Percentiles rank a stretch among this genome's conserved stretches.
Evolutionary conservation across 2,329 filamentous ascomycete species (phyloP).

Genomic region (Calonectria naviculata): DNA sequence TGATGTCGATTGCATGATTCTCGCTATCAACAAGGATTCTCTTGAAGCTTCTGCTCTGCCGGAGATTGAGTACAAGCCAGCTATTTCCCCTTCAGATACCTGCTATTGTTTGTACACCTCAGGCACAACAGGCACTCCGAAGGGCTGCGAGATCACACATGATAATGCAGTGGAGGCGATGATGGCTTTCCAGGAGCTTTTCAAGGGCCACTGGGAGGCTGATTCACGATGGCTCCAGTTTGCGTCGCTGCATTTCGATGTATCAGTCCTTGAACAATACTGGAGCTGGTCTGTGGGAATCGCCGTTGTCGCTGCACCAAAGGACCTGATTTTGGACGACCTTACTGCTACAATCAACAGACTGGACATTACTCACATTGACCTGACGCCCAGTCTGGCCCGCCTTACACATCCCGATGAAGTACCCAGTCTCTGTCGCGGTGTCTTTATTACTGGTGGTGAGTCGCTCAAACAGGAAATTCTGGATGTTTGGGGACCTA

Average conservation of each 20-base stretch:
- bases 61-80: conserved; percentile 26
- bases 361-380: conserved; percentile 87
- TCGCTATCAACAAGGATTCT: conserved; percentile 45
- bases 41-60: conserved; percentile 38
- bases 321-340: conserved; percentile 88
- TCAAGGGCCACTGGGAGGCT: conserved; percentile 77
- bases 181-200: conserved; percentile 85
- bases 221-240: conserved; percentile 90
- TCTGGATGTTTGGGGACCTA: conserved; percentile 84
- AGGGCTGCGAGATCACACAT: conserved; percentile 90
- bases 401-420: conserved; percentile 82
- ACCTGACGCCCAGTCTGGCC: conserved; percentile 89
- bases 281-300: conserved; percentile 96
- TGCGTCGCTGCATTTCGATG: conserved; percentile 94
- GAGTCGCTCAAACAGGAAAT: conserved; percentile 92
- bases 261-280: conserved; percentile 92
- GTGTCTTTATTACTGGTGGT: conserved; percentile 93
- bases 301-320: conserved; percentile 82
- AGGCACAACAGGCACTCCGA: conserved; percentile 87
- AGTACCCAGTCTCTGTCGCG: conserved; percentile 81
- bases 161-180: conserved; percentile 91
- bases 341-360: conserved; percentile 77
- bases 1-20: conserved; percentile 43
- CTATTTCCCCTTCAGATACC: conserved; percentile 60
- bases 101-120: conserved; percentile 91